Base-by-base conservation (phyloP, 345 rosid species). In the Brassica nigra region DNA sequence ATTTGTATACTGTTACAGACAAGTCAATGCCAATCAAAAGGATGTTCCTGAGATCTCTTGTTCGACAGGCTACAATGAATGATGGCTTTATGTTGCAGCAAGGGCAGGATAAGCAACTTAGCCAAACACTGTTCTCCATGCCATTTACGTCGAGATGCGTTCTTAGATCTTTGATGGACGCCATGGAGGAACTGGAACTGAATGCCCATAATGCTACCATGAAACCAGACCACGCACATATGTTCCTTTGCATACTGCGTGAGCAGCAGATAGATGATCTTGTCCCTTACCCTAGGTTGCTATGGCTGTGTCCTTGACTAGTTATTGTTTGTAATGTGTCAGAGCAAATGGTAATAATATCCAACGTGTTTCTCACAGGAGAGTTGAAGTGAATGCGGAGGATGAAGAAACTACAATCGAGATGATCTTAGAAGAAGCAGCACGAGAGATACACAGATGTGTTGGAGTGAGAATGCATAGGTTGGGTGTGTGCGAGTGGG, bases 121-220 rank as follows among this genome's bases (percentile, higher is more conserved):
- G 80, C 68, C 78, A 71, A 75, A 81, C 84, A 20, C 89, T 85
- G 3, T 73, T 76, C 69, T 80, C 89, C 49, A 78, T 87, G 82
- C 88, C 97, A 15, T 92, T 87, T 84, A 92, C 97, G 7, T 89
- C 97, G 16, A 88, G 88, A 83, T 89, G 97, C 83, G 85, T 96
- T 78, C 84, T 90, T 85, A 90, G 95, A 85, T 92, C 97, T 47
- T 84, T 96, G 83, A 86, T 90, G 83, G 84, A 86, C 83, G 98
- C 98, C 67, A 90, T 96, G 98, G 99, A 96, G 83, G 99, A 96
- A 82, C 85, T 96, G 84, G 99, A 96, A 83, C 91, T 96, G 70
- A 90, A 93, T 80, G 84, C 87, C 70, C 99, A 96, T 80, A 96
- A 87, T 86, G 88, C 97, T 76, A 83, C 87, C 66, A 80, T 88